Evolutionary conservation across 306 rosid genomes (phyloP), one percentile per base, ranked within the genome.

Genomic region (cucumber (Cucumis sativus)): DNA sequence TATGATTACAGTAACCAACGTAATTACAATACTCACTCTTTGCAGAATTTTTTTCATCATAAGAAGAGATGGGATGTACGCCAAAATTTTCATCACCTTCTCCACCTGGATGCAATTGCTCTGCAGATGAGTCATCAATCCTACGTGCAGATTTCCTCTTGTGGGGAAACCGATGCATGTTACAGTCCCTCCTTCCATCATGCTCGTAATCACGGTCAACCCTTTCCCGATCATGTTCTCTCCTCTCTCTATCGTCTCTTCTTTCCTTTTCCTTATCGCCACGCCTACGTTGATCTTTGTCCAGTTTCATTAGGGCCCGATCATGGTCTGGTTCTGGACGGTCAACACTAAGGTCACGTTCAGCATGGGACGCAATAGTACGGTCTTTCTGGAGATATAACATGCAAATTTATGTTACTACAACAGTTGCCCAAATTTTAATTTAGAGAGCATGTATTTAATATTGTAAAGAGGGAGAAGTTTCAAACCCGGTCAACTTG

Each of bases 321-420:
- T 89, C 98, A 70, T 89, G 90, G 79, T 92, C 98, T 25, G 85
- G 86, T 68, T 89, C 99, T 67, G 99, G 93, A 57, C 85, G 89
- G 79, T 92, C 98, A 84, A 92, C 97, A 86, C 96, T 92, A 56
- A 82, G 86, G 84, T 96, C 99, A 75, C 84, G 90, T 43, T 96
- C 98, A 73, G 84, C 86, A 72, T 87, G 89, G 67, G 95, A 87
- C 79, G 82, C 85, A 82, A 86, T 55, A 49, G 82, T 76, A 87
- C 91, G 87, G 74, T 91, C 98, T 83, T 87, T 88, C 99, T 96
- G 97, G 77, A 69, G 80, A 75, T 33, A 59, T 80, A 62, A 76
- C 59, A 87, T 69, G 70, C 55, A 79, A 79, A 62, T n/a, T 67
- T 35, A 74, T 9, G 41, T 72, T 28, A 47, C 28, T 73, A 47